Evolutionary conservation across 1,284 basidiomycete species (phyloP).

Genomic region (Ustilago crameri): DNA sequence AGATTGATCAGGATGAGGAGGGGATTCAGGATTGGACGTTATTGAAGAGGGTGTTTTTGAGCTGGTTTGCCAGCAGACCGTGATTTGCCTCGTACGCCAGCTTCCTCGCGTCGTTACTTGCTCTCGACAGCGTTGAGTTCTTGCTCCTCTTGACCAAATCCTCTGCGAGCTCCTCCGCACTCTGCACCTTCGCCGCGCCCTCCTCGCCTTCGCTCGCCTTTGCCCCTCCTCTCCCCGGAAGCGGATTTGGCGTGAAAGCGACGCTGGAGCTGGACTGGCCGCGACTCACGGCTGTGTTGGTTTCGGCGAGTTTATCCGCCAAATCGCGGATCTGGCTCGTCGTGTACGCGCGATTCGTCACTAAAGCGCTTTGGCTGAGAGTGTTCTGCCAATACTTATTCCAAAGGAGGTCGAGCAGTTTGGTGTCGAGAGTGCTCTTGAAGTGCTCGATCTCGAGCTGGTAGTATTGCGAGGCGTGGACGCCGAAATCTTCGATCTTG

Average conservation of each 20-base stretch:
- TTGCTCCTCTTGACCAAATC: not conserved
- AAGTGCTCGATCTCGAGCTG: constrained; percentile 92
- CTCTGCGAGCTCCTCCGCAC: not conserved
- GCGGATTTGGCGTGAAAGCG: constrained; percentile 12
- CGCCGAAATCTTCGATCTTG: constrained; percentile 73
- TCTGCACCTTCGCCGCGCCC: too few species aligned
- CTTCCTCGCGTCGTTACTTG: constrained; percentile 74
- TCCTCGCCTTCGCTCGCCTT: too few species aligned
- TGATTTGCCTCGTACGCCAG: constrained; percentile 89
- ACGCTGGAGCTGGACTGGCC: not conserved
- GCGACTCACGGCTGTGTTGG: constrained; percentile 2
- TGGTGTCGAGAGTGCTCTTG: constrained; percentile 86
- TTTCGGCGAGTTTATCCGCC: constrained; percentile 78
- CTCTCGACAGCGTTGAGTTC: constrained; percentile 8
- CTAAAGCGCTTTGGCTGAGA: constrained; percentile 85
- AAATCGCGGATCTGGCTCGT: constrained; percentile 88
- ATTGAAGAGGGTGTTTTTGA: constrained; percentile 78
- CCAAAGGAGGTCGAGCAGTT: constrained; percentile 89
- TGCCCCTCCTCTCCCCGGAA: too few species aligned
- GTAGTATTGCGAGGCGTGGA: constrained; percentile 97
- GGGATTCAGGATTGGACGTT: too few species aligned
- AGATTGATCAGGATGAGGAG: too few species aligned
- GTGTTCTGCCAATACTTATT: constrained; percentile 99
- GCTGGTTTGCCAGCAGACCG: constrained; percentile 85
- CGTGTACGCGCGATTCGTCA: constrained; percentile 89